Evolutionary conservation across 2,329 filamentous ascomycete genomes (phyloP).

Genomic region (Aspergillus sp.): DNA sequence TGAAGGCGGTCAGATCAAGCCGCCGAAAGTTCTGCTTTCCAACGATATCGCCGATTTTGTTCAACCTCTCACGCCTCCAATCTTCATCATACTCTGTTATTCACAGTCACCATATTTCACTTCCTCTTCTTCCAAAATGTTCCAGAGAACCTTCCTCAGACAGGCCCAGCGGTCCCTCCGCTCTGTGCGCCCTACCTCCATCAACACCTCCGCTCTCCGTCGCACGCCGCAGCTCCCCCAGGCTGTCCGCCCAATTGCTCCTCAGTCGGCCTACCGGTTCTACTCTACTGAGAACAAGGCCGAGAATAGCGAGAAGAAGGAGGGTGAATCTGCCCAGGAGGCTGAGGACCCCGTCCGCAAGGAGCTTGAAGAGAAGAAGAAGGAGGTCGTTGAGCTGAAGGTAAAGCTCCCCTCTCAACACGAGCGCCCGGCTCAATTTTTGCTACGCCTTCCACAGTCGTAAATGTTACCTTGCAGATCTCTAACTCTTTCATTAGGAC

Average conservation of each 20-base stretch:
- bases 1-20: conserved; percentile 20
- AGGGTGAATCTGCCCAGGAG: conserved; percentile 36
- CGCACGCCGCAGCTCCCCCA: conserved; percentile 37
- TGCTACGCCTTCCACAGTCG: not conserved
- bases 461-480: too few species aligned
- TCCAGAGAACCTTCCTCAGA: conserved; percentile 46
- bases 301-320: conserved; percentile 44
- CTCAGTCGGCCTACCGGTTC: conserved; percentile 38
- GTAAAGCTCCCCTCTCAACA: conserved; percentile 50
- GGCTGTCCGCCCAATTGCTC: conserved; percentile 36
- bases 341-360: conserved; percentile 57
- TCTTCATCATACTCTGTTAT: conserved; percentile 3
- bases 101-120: conserved; percentile 4
- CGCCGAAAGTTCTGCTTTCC: conserved; percentile 23
- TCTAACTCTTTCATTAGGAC: conserved; percentile 60
- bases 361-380: conserved; percentile 71
- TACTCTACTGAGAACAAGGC: conserved; percentile 47
- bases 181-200: conserved; percentile 35
- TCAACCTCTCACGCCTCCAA: conserved; percentile 4
- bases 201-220: conserved; percentile 35
- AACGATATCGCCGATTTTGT: conserved; percentile 11
- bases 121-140: conserved; percentile 34
- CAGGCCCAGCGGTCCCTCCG: conserved; percentile 43
- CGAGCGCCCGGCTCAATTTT: not conserved
- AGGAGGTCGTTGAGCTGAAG: conserved; percentile 80